Evolutionary conservation across 805 yeast species (phyloP), one percentile per base, ranked within the genome.

Genomic region (Teunomyces cretensis): DNA sequence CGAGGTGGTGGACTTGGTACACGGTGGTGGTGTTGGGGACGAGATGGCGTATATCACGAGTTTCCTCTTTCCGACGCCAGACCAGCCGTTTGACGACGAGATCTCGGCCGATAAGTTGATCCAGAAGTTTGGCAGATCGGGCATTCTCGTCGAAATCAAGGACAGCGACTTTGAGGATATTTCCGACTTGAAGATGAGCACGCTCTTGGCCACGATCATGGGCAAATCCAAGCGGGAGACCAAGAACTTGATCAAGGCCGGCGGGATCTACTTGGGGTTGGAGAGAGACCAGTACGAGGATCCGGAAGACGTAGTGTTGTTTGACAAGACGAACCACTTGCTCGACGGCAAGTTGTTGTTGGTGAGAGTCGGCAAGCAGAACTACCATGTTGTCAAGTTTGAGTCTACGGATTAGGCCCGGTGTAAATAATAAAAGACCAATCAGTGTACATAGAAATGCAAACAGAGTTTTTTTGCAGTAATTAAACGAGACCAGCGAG

Each of bases 1-100:
- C 30, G 96, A 92, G 59, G 86, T 91, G 39, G 86, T 92, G 6
- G 96, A 89, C 56, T 72, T 94, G 56, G 75, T 94, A 33, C 97
- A 91, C 64, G 98, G 98, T 0, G 74, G 72, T 7, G 92, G 90
- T 3, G 75, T 76, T 8, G 91, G 96, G 2, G 72, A 76, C 19
- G 78, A 80, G 31, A 87, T 94, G 53, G 79, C 80, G 15, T 68
- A 76, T 16, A 76, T 88, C 12, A 83, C 96, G 12, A 76, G 83
- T 5, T 76, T 86, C 43, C 60, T 90, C 32, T 90, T 82, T 62
- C 84, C 84, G 7, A 67, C 76, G 2, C 79, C 80, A 3, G 77
- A 74, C 45, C 74, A 67, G 45, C 77, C 78, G 7, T 75, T 68
- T 51, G 62, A 70, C 43, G 79, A 77, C 40, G 64, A 64, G n/a